These are phyloP conservation scores for Pseudogymnoascus sp. DNA, from an alignment of 2,329 filamentous ascomycete species.

Conservation along the genomic window DNA sequence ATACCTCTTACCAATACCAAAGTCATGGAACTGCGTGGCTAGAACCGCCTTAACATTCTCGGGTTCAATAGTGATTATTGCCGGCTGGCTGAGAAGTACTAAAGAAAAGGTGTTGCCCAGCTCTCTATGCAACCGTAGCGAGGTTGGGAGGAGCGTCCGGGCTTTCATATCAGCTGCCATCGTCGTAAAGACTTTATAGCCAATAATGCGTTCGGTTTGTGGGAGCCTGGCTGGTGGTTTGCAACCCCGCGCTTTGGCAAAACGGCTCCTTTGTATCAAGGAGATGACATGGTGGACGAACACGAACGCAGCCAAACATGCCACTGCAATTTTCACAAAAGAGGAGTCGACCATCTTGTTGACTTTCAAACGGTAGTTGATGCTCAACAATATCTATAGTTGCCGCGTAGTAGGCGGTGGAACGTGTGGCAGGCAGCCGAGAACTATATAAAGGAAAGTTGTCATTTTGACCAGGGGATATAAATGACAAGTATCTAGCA, in stretches of 20 bases:
- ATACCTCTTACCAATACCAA: constrained; percentile 39
- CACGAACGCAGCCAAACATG: not conserved
- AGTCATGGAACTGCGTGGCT: constrained; percentile 44
- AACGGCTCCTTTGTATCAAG: constrained; percentile 7
- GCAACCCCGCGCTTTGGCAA: constrained; percentile 25
- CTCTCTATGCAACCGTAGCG: not conserved
- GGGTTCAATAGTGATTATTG: constrained; percentile 15
- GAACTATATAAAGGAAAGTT: not conserved
- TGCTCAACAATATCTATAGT: not conserved
- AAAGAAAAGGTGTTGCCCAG: not conserved
- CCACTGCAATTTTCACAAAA: not conserved
- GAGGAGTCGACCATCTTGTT: not conserved
- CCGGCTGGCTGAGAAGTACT: not conserved
- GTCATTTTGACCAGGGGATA: not conserved
- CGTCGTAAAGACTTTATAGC: constrained; percentile 18
- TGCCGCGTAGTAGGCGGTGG: not conserved
- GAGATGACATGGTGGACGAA: not conserved
- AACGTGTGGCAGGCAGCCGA: not conserved
- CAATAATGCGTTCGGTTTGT: constrained; percentile 26
- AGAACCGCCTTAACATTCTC: constrained; percentile 49
- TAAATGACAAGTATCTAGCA: not conserved
- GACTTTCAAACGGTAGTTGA: not conserved
- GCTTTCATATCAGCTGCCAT: constrained; percentile 11
- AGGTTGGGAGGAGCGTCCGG: not conserved
- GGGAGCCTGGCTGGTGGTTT: constrained; percentile 20